Percentiles rank a stretch among this genome's conserved stretches.
Conservation (phyloP, 306 rosid genomes). For the Glycine tomentella region DNA sequence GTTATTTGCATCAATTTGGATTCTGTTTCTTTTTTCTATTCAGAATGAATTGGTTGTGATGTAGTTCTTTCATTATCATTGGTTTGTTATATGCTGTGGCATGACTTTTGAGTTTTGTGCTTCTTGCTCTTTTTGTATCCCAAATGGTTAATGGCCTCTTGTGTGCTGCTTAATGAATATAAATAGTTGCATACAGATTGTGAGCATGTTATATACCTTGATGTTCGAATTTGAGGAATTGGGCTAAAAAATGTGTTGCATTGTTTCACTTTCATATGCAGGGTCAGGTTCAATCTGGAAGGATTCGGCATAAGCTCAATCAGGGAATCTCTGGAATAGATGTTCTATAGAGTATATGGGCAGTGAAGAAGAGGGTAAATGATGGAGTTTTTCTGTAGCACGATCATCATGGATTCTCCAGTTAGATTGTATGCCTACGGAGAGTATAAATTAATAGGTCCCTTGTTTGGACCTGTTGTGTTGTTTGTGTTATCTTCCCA, state of each 20-base stretch:
- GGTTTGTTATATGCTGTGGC: too few relatives aligned
- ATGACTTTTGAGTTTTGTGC: too few relatives aligned
- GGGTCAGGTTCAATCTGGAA: conserved; percentile 58
- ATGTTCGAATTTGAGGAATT: conserved; percentile 12
- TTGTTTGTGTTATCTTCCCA: conserved; percentile 52
- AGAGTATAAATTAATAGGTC: conserved; percentile 51
- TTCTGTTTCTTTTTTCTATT: too few relatives aligned
- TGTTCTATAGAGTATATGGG: conserved; percentile 49
- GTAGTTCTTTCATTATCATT: too few relatives aligned
- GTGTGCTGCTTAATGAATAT: conserved; percentile 14
- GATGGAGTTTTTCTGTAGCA: conserved; percentile 36
- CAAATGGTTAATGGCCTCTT: background rate
- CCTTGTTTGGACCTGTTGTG: conserved; percentile 50
- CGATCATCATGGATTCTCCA: conserved; percentile 52
- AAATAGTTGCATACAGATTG: background rate
- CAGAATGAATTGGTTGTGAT: too few relatives aligned
- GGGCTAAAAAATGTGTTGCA: conserved; percentile 6
- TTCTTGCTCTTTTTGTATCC: too few relatives aligned
- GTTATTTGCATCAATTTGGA: too few relatives aligned
- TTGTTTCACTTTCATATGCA: conserved; percentile 44
- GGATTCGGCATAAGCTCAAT: conserved; percentile 40
- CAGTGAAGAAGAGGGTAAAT: conserved; percentile 28
- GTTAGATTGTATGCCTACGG: conserved; percentile 49
- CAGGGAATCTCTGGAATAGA: conserved; percentile 54
- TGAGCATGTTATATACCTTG: background rate